Conservation (phyloP, 1,284 basidiomycete species). For the Ustilago vetiveriae region DNA sequence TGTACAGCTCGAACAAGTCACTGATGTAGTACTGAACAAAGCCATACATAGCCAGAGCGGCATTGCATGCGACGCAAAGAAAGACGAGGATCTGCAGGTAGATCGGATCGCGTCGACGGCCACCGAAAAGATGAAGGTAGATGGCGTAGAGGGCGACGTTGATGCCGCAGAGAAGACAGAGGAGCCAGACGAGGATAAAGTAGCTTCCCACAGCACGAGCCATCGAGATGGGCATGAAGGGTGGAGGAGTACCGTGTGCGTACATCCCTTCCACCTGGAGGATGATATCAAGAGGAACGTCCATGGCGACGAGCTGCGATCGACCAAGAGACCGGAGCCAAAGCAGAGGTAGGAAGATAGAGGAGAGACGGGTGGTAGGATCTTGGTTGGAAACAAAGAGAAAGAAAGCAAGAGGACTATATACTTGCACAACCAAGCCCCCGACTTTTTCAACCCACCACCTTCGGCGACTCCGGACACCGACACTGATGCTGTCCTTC, state of each 20-base stretch:
- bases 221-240: conserved; percentile 11
- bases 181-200: conserved; percentile 17
- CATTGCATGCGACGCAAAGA: conserved; percentile 11
- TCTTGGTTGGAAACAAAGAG: too few species aligned
- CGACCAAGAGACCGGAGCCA: too few species aligned
- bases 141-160: conserved; percentile 27
- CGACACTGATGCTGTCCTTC: too few species aligned
- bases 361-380: too few species aligned
- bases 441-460: too few species aligned
- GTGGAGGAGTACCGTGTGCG: conserved; percentile 5
- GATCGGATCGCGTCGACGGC: conserved; percentile 5
- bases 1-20: conserved; percentile 14
- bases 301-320: too few species aligned
- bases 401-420: too few species aligned
- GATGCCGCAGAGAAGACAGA: conserved; percentile 14
- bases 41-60: conserved; percentile 4
- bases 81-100: conserved; percentile 10
- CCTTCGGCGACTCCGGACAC: too few species aligned
- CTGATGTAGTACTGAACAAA: not conserved
- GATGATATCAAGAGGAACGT: too few species aligned
- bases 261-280: conserved; percentile 8
- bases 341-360: too few species aligned
- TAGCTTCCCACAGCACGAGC: conserved; percentile 14
- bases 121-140: conserved; percentile 24
- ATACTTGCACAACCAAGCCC: too few species aligned